Evolutionary conservation across 805 yeast genomes (phyloP), one percentile per base, ranked within the genome.

Genomic region (Yamadazyma phyllophila): DNA sequence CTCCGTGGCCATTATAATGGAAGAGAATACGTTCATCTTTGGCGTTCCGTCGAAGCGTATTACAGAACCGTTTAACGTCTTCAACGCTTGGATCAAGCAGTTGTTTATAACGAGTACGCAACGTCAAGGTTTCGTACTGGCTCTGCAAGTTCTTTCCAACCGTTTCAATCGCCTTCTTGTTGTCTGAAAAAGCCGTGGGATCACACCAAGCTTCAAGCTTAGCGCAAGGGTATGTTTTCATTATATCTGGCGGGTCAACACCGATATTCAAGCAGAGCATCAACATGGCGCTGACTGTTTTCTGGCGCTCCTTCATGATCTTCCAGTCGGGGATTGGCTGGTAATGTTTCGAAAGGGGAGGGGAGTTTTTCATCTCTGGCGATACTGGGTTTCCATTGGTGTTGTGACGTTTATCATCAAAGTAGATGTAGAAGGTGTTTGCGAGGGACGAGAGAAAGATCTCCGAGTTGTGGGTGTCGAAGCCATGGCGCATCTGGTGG

Each of bases 1-100:
- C 99, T 17, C 99, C 99, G 61, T 94, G 99, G 6, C 99, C 99
- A 57, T 94, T 94, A 63, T 94, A 94, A 62, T 94, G 98, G 63
- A 94, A 92, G 44, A 94, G 63, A 8, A 92, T 86, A 48, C 99
- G 75, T 61, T 92, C 98, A 50, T 92, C 97, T 59, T 91, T 88
- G 2, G 97, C 96, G 47, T 86, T 85, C 45, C 97, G 76, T 54
- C 99, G 74, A 48, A 94, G 69, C 0, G 95, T 86, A 54, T 88
- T 85, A 62, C 97, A 91, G 55, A 91, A 86, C 40, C 97, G 74
- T 60, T 92, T 92, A 33, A 90, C 85, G 59, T 94, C 99, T 60
- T 94, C 99, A 15, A 91, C 97, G 44, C 91, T 87, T 1, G 98
- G 98, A 62, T 94, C 98, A 46, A 94, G 69, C 37, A 88, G 83